A percentile compares a stretch with the other conserved stretches of the same genome.
phyloP scores from a whole-genome alignment of 2,329 filamentous ascomycete genomes.

The Graphilbum ipis-grandicollis region DNA sequence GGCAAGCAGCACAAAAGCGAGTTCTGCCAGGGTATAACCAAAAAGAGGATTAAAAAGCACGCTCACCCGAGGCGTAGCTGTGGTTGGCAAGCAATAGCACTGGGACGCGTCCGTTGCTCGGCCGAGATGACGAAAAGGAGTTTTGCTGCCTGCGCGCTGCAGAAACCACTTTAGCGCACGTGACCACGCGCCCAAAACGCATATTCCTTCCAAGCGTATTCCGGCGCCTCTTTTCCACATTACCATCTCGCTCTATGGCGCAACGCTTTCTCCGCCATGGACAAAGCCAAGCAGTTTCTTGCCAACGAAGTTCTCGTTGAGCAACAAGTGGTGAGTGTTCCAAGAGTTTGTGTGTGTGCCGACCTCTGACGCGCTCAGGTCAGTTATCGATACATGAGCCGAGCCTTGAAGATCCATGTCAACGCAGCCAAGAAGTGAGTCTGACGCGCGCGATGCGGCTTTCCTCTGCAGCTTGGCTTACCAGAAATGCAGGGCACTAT shows the following conservation, averaged over 20 bases:
- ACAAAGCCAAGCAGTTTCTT: slow-evolving; percentile 54
- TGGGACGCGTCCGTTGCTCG: no score
- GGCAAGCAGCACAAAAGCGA: background rate
- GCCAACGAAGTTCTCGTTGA: slow-evolving; percentile 63
- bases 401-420: slow-evolving; percentile 67
- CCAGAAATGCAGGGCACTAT: slow-evolving; percentile 49
- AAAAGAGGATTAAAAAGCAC: no score
- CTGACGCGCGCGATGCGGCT: background rate
- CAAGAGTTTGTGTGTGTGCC: background rate
- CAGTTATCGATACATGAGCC: slow-evolving; percentile 72
- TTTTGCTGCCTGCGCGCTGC: no score
- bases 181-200: slow-evolving; percentile 7
- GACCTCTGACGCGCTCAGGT: slow-evolving; percentile 34
- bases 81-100: no score
- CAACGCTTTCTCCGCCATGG: no score
- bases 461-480: background rate
- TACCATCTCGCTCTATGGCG: no score
- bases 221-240: no score
- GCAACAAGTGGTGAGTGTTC: slow-evolving; percentile 44
- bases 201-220: background rate
- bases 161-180: slow-evolving; percentile 4
- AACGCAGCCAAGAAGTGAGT: slow-evolving; percentile 77
- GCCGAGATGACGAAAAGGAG: no score
- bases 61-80: no score
- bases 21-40: no score